Percentiles rank a stretch among this genome's conserved stretches.
Evolutionary conservation across 2,329 filamentous ascomycete species (phyloP).

Genomic region (Metarhizium brunneum): DNA sequence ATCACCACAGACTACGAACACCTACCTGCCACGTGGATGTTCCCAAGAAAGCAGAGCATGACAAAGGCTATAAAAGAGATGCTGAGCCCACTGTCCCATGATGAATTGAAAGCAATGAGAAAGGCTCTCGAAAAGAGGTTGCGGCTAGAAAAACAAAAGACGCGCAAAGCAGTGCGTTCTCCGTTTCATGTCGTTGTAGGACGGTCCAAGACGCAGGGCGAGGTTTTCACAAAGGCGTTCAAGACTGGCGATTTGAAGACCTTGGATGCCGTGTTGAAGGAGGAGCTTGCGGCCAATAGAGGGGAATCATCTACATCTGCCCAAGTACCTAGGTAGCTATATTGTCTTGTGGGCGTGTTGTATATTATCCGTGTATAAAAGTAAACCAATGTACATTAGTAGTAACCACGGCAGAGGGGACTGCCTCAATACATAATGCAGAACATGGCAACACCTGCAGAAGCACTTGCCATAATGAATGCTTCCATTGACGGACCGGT

Average conservation of each 20-base stretch:
- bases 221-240: conserved; percentile 1
- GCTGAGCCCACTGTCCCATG: conserved; percentile 19
- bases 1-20: conserved; percentile 20
- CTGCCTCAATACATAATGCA: neutral
- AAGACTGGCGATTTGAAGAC: conserved; percentile 1
- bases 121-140: conserved; percentile 12
- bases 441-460: neutral
- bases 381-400: neutral
- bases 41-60: conserved; percentile 16
- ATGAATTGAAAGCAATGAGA: conserved; percentile 18
- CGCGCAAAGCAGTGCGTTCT: neutral
- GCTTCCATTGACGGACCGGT: no score
- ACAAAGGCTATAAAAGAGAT: conserved; percentile 18
- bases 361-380: neutral
- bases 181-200: conserved; percentile 6
- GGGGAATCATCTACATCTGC: neutral
- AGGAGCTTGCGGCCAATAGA: neutral
- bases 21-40: conserved; percentile 16
- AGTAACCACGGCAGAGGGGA: neutral
- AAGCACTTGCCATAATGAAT: no score
- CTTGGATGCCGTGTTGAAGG: conserved; percentile 3
- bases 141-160: neutral
- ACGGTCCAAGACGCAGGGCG: neutral
- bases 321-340: neutral
- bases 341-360: neutral